Base-by-base conservation (phyloP, 75 land plant species). In the Picea sitchensis region DNA sequence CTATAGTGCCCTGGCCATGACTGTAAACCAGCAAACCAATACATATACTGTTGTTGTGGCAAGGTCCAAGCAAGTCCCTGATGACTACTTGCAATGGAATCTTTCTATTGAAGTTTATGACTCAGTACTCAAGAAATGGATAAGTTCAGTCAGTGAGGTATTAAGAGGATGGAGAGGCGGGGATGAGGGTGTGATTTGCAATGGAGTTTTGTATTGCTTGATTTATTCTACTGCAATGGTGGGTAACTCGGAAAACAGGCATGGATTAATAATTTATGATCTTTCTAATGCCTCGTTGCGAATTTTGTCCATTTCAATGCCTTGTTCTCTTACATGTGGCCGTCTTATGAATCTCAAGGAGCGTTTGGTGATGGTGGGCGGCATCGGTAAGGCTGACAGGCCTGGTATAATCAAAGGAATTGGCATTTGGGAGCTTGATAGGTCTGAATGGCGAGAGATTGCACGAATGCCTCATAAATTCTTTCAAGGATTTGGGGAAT, bases 401-500 rank as follows among this genome's bases (percentile, higher is more conserved):
- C 81, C 91, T 26, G 95, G 84, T 78, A 87, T 93, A 57, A 90
- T 95, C 26, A 93, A 91, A 73, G 96, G 98, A 32, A 90, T 95
- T 68, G 94, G 93, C 23, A 87, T 95, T 54, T 93, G 98, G 96
- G 83, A 78, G 75, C 85, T 95, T 14, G 76, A 85, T 44, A 87
- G 83, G 73, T 84, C 54, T 34, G 91, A 87, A 71, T 94, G 96
- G 96, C 82, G 67, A 59, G 94, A 94, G 86, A 78, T 92, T 75
- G 59, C 87, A 2, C 79, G 94, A 5, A 93, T 93, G 95, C 95
- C 95, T 30, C 93, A 88, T 30, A 91, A 83, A 67, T 87, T 65
- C 62, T 93, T 93, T 61, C 93, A 91, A 82, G 95, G 95, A 14
- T 93, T 93, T 84, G 91, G 95, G 18, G 95, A 90, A 76, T 88